A percentile compares a stretch with the other conserved stretches of the same genome.
These are phyloP conservation scores for Reutealis trisperma DNA, from an alignment of 345 rosid species.

Conservation along the genomic window DNA sequence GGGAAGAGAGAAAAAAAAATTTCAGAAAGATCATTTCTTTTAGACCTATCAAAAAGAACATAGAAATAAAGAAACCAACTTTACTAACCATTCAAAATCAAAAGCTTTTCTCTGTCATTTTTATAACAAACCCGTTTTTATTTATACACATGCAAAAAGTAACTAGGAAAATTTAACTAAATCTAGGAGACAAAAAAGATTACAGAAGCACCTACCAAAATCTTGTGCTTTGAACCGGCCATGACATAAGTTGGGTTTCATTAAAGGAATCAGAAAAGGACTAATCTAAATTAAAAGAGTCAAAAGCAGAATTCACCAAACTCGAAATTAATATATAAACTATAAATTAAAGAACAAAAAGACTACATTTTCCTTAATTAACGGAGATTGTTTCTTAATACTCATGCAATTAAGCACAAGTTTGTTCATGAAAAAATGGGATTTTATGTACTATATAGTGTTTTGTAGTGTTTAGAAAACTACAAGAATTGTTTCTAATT, in stretches of 20 bases:
- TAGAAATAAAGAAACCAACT: not conserved
- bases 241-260: conserved; percentile 24
- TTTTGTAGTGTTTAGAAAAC: not conserved
- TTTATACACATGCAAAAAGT: conserved; percentile 14
- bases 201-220: conserved; percentile 26
- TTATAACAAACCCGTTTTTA: conserved; percentile 15
- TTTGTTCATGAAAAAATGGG: conserved; percentile 17
- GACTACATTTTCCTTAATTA: conserved; percentile 35
- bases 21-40: not conserved
- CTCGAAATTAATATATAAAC: conserved; percentile 23
- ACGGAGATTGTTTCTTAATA: conserved; percentile 37
- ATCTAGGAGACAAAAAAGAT: conserved; percentile 26
- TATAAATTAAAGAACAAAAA: conserved; percentile 25
- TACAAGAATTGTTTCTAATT: not conserved
- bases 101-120: not conserved
- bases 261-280: conserved; percentile 5
- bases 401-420: conserved; percentile 36
- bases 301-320: conserved; percentile 34
- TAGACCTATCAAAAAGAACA: not conserved
- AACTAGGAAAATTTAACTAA: not conserved
- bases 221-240: conserved; percentile 50
- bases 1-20: not conserved
- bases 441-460: not conserved
- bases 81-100: conserved; percentile 22
- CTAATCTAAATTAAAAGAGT: not conserved